Conservation (phyloP, 1,284 basidiomycete species). For the Cutaneotrichosporon arboriforme region DNA sequence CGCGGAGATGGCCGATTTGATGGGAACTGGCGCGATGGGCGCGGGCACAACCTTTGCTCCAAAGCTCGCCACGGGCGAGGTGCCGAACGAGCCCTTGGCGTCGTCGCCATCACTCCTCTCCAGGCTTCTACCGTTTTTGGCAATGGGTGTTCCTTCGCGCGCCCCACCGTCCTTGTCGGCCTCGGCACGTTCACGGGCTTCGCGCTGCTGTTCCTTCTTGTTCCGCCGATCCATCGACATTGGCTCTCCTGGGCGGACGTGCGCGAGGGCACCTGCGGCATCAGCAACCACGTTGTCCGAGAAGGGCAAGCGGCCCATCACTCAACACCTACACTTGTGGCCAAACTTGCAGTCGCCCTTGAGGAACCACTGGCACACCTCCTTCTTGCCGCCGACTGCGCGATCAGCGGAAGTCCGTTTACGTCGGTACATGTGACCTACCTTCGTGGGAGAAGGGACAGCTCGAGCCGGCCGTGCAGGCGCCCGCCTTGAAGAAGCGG, state of each 20-base stretch:
- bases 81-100: slow-evolving; percentile 12
- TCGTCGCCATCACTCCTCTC: slow-evolving; percentile 6
- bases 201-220: slow-evolving; percentile 87
- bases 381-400: slow-evolving; percentile 71
- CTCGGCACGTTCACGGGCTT: slow-evolving; percentile 43
- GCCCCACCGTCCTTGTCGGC: background rate
- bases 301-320: no score
- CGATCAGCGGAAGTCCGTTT: slow-evolving; percentile 7
- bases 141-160: background rate
- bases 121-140: background rate
- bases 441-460: slow-evolving; percentile 84
- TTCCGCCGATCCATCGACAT: slow-evolving; percentile 96
- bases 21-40: slow-evolving; percentile 34
- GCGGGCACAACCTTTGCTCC: slow-evolving; percentile 10
- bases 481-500: slow-evolving; percentile 93
- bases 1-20: slow-evolving; percentile 37
- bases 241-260: slow-evolving; percentile 86
- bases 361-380: slow-evolving; percentile 84
- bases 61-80: slow-evolving; percentile 5
- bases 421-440: slow-evolving; percentile 14
- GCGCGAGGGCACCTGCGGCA: slow-evolving; percentile 64
- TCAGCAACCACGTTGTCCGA: slow-evolving; percentile 12
- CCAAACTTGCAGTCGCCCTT: slow-evolving; percentile 92
- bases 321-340: slow-evolving; percentile 67
- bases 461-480: slow-evolving; percentile 87